Base-by-base conservation (phyloP, 768 basidiomycete species). In the Hortiboletus campestris region DNA sequence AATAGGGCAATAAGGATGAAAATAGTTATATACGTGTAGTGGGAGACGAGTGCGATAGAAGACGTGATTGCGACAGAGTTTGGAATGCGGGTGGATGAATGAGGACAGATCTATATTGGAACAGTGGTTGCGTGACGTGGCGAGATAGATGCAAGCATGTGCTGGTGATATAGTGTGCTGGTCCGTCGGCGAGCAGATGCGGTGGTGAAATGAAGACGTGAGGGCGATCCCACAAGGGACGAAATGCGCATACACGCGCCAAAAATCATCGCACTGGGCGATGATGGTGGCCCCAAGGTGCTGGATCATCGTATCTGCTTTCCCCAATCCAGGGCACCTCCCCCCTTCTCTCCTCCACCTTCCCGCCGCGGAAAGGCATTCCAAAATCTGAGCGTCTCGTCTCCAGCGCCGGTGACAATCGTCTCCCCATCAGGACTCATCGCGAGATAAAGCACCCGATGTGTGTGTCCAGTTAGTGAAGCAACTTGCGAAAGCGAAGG, bases 391-490 rank as follows among this genome's bases (percentile, higher is more conserved):
- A 99, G 74, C 4, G 96, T 99, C 75, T 98, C 96, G 70, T 99
- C 96, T 0, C 96, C 96, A 0, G 96, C 96, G 16, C 96, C 96
- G 0, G 95, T 98, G 28, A 98, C 97, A 59, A 98, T 98, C 1
- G 95, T 98, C 75, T 96, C 93, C 17, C 95, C 94, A 63, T 97
- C 95, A 0, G 95, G 95, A 65, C 88, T 91, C 91, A 95, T 94
- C 4, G 95, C 95, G n/a, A 98, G 85, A 70, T 96, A 96, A 32
- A 98, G 77, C 17, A 99, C 96, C 45, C 96, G 90, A 69, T 90
- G 91, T 0, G 94, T 92, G 68, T 99, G 96, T 9, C 96, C 96
- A 0, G 92, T 91, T 9, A 99, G 78, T 8, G 91, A 92, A 0
- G 94, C 96, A 8, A 98, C 95, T 83, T 96, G 96, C 58, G 89